A percentile compares a stretch with the other conserved stretches of the same genome.
These are phyloP conservation scores for Apostasia ramifera DNA, from an alignment of 106 monocot species.

Conservation along the genomic window DNA sequence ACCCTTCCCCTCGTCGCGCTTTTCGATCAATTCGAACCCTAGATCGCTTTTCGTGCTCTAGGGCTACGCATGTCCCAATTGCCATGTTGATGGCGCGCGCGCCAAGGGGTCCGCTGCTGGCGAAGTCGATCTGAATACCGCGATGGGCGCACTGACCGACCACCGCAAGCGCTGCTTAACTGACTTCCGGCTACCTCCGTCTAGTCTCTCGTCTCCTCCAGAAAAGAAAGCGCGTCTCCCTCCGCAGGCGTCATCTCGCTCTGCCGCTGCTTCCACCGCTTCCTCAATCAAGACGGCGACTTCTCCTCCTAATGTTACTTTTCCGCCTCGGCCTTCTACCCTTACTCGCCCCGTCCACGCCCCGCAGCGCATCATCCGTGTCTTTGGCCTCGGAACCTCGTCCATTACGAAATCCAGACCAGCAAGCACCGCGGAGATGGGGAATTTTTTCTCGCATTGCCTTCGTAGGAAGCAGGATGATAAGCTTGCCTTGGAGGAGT, in stretches of 20 bases:
- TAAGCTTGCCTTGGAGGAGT: constrained; percentile 35
- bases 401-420: not conserved
- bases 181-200: constrained; percentile 21
- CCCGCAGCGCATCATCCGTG: constrained; percentile 54
- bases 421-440: constrained; percentile 7
- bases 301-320: not conserved
- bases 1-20: no score
- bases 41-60: not conserved
- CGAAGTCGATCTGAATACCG: not conserved
- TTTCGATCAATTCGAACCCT: not conserved
- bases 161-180: constrained; percentile 67
- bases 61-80: not conserved
- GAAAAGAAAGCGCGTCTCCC: constrained; percentile 1
- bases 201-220: not conserved
- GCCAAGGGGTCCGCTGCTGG: not conserved
- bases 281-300: constrained; percentile 31
- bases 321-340: constrained; percentile 24
- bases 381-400: constrained; percentile 56
- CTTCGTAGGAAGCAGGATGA: constrained; percentile 9
- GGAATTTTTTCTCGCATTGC: constrained; percentile 9
- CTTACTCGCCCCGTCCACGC: constrained; percentile 55
- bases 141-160: constrained; percentile 89
- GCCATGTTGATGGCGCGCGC: not conserved
- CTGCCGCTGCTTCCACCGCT: constrained; percentile 7
- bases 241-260: constrained; percentile 1